Base-by-base conservation (phyloP, 2,329 filamentous ascomycete species). In the Cyphellophora attinorum region DNA sequence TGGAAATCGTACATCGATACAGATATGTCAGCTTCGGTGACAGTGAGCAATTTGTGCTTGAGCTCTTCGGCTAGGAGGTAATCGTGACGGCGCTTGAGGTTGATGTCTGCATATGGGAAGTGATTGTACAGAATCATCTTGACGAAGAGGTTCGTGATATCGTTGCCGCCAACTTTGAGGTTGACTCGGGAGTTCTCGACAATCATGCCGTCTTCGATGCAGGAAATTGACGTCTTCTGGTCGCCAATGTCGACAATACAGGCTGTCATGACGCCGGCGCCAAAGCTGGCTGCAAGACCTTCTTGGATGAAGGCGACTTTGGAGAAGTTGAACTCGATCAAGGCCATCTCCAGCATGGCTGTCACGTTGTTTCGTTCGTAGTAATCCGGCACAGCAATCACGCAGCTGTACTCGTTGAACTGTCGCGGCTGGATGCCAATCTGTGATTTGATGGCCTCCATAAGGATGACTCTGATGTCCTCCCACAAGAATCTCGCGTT, bases 41-140 rank as follows among this genome's bases (percentile, higher is more conserved):
- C 80, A 3, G 86, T 94, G 56, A 85, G 93, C 53, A 85, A 81
- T 55, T 86, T 93, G 49, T 81, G 83, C 66, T 98, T 98, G 39
- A 98, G 67, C 62, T 98, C 91, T 58, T 98, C 91, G 2, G 89
- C 89, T 15, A 98, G 70, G 23, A 96, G 62, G 48, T 89, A 95
- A 56, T 98, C 91, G 52, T 95, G 93, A 31, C 91, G 76, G 35
- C 86, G 74, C 56, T 77, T 79, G 17, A 98, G 68, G 54, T 98
- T 94, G 61, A 98, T 93, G 13, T 95, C 88, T 31, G 81, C 74
- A 56, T 98, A 98, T 4, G 93, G 89, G 50, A 98, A 95, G 51
- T 91, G 82, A 56, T 95, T 88, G 59, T 82, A 86, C 2, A 98
- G 74, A 81, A 96, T 86, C 89, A 96, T 96, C 62, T 91, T 94